Base-by-base conservation (phyloP, 139 green algal species). In the Gonium pectorale region DNA sequence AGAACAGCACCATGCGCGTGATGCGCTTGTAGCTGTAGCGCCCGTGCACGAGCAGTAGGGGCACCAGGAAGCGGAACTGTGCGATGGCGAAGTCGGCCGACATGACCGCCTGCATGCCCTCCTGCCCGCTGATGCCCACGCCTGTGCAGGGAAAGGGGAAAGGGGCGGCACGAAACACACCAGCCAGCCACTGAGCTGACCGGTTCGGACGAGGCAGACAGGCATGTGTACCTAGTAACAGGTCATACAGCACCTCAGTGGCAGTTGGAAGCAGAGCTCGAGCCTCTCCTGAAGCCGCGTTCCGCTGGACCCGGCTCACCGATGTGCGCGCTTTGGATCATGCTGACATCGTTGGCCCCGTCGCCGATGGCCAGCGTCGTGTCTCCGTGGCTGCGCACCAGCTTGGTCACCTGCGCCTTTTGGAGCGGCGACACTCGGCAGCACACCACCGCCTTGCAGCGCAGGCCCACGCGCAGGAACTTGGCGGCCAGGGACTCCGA, bases 291-390 rank as follows among this genome's bases (percentile, higher is more conserved):
- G n/a, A n/a, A n/a, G n/a, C n/a, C n/a, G n/a, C n/a, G n/a, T n/a
- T n/a, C n/a, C n/a, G n/a, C n/a, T n/a, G n/a, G n/a, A 29, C 62
- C 68, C 11, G 11, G 15, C 89, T 60, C 33, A 88, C 90, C 88
- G 75, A 94, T 92, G 81, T 92, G 89, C 11, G 89, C 90, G 41
- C 90, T 89, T 71, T 94, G 94, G 70, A 98, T 98, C 97, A 99
- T 99, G 81, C 95, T 95, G 63, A 99, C 97, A 86, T 99, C 97
- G 74, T 99, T 99, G 64, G 97, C 97, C 52, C 97, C 97, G 86
- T 99, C 97, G 3, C 97, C 97, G 29, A 99, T 99, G 80, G 92
- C 94, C 44, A 99, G 93, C 86, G 98, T 99, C 13, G 63, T 85
- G 44, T 93, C 90, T 0, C 94, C 94, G 13, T 81, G 66, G 69